Evolutionary conservation across 371 early-diverging fungal species (phyloP).

Genomic region (Conidiobolus incongruus): DNA sequence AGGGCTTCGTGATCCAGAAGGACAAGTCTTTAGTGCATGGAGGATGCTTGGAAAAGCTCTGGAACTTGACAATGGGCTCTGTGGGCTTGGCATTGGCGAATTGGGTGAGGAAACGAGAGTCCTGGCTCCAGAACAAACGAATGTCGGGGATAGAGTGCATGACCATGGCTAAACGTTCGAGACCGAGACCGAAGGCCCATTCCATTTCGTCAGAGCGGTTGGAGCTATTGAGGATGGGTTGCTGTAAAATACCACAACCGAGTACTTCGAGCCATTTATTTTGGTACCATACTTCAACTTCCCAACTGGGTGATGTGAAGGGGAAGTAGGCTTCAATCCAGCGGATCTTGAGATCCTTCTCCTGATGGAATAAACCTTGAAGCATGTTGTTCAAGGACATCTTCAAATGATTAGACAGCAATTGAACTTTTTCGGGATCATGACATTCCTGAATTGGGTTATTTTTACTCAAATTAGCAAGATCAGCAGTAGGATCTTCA

Average conservation of each 20-base stretch:
- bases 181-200: slow-evolving; percentile 94
- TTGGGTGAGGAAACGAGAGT: slow-evolving; percentile 70
- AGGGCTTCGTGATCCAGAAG: slow-evolving; percentile 50
- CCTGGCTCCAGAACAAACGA: slow-evolving; percentile 85
- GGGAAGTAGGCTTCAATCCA: slow-evolving; percentile 94
- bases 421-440: slow-evolving; percentile 18
- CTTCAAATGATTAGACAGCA: slow-evolving; percentile 45
- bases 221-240: slow-evolving; percentile 51
- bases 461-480: neutral
- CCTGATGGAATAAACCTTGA: slow-evolving; percentile 21
- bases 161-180: slow-evolving; percentile 93
- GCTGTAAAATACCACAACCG: slow-evolving; percentile 83
- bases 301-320: slow-evolving; percentile 91
- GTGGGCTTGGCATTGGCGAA: slow-evolving; percentile 38
- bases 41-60: slow-evolving; percentile 62
- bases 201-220: slow-evolving; percentile 55
- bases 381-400: slow-evolving; percentile 60
- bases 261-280: slow-evolving; percentile 90
- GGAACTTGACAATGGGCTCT: slow-evolving; percentile 29
- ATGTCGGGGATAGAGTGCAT: slow-evolving; percentile 90
- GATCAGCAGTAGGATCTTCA: slow-evolving; percentile 1
- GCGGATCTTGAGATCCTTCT: slow-evolving; percentile 46
- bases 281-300: slow-evolving; percentile 79
- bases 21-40: slow-evolving; percentile 84
- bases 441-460: slow-evolving; percentile 34